Evolutionary conservation across 2,329 filamentous ascomycete species (phyloP), one percentile per base, ranked within the genome.

Genomic region (Scedosporium minutisporum): DNA sequence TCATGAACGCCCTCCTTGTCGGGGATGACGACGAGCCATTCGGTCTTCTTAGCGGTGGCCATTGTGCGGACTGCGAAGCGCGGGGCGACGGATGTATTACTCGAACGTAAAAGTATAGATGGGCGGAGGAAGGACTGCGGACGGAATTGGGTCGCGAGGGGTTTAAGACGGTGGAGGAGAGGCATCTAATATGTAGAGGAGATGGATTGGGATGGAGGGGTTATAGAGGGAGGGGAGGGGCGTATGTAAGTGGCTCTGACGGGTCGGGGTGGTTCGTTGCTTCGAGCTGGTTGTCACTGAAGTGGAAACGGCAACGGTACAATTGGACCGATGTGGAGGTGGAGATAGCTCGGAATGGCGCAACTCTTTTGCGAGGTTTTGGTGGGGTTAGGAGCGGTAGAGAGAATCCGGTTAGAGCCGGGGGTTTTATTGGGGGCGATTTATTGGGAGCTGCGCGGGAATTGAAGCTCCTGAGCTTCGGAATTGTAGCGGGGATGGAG

Each of bases 1-100:
- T 79, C 79, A 64, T 81, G 74, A 21, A 74, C 77, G 48, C 82
- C 85, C 1, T 85, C 81, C 72, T 85, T 83, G 73, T 91, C 88
- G 12, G 86, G 88, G 44, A 90, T 71, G 63, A 91, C 78, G 68
- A 87, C 86, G 44, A 91, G 81, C 78, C 86, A 91, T 73, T 90
- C 86, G 65, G 76, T 81, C 70, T 81, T 82, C 58, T 71, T 68
- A 57, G 65, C 61, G 14, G 69, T 66, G n/a, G 71, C 67, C 71
- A 73, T 72, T 61, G 64, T 70, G 67, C 68, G 68, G 53, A 29
- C 16, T 25, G 25, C 21, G 16, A 18, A n/a, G 61, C 16, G 41
- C 4, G 14, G 60, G 44, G 51, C 21, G 12, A 5, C 21, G 6
- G 29, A 33, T 33, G 33, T 38, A 38, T 38, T 12, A 12, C 33